phyloP scores from a whole-genome alignment of 345 rosid genomes.

The Acer saccharum region DNA sequence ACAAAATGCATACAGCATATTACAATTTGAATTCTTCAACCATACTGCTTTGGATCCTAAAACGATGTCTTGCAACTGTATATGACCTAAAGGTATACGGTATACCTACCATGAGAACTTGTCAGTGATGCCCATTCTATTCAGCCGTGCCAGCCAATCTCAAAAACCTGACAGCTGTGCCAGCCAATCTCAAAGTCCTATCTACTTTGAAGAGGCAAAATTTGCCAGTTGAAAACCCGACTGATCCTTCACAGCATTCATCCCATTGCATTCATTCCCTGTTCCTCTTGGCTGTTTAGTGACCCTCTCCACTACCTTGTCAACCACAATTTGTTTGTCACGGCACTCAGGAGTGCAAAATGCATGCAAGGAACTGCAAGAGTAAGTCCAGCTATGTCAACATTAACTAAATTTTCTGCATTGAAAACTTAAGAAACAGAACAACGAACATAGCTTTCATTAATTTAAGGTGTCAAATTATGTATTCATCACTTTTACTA shows the following conservation, averaged over 20 bases:
- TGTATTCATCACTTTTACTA: background rate
- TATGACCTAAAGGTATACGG: constrained; percentile 8
- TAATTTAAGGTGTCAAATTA: background rate
- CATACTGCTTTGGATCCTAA: constrained; percentile 14
- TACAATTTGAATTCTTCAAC: background rate
- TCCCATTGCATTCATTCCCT: constrained; percentile 12
- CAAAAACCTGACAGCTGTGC: constrained; percentile 33
- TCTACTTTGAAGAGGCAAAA: background rate
- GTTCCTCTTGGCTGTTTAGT: constrained; percentile 4
- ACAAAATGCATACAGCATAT: background rate
- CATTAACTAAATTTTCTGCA: background rate
- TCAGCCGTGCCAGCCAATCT: constrained; percentile 32
- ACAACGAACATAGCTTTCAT: background rate
- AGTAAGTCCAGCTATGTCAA: background rate
- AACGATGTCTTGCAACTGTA: background rate
- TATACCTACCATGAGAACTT: background rate
- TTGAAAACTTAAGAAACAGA: background rate
- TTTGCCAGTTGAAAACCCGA: constrained; percentile 5
- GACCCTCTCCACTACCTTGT: constrained; percentile 19
- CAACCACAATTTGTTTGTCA: constrained; percentile 16
- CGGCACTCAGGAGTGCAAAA: constrained; percentile 44
- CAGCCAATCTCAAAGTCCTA: background rate
- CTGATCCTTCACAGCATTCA: constrained; percentile 3
- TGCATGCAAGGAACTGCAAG: constrained; percentile 30
- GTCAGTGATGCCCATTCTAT: background rate